Evolutionary conservation across 345 rosid species (phyloP).

Genomic region (Ceriops tagal): DNA sequence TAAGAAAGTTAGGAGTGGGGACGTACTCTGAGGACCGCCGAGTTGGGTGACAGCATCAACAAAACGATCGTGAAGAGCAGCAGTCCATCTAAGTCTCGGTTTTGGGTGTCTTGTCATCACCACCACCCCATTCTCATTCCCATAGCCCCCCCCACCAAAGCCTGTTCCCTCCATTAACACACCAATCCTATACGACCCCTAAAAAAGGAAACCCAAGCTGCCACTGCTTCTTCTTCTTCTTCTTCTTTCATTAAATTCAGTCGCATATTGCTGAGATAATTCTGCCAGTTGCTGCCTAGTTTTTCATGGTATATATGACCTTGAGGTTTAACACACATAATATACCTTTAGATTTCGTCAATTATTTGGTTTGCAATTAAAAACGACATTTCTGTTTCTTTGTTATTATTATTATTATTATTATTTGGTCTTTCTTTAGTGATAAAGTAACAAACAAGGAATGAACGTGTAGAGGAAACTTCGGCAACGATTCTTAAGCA

Average conservation of each 20-base stretch:
- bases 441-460: not conserved
- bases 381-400: too few relatives aligned
- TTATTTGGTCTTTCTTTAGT: too few relatives aligned
- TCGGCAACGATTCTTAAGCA: constrained; percentile 59
- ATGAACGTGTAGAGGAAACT: constrained; percentile 46
- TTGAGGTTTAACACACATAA: too few relatives aligned
- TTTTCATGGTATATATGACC: too few relatives aligned
- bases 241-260: too few relatives aligned
- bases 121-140: constrained; percentile 58
- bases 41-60: constrained; percentile 68
- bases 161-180: constrained; percentile 42
- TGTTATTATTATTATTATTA: too few relatives aligned
- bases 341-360: too few relatives aligned
- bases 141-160: constrained; percentile 24
- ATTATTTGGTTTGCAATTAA: too few relatives aligned
- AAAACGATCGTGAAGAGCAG: constrained; percentile 63
- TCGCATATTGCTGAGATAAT: too few relatives aligned
- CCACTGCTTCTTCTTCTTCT: too few relatives aligned
- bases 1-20: not conserved
- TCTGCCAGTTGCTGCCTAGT: too few relatives aligned
- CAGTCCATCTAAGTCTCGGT: constrained; percentile 71
- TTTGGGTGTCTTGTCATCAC: constrained; percentile 88
- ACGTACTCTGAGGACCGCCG: constrained; percentile 68
- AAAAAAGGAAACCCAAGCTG: not conserved
- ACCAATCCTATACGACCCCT: not conserved